Evolutionary conservation across 1,284 basidiomycete genomes (phyloP).

Genomic region (Papiliotrema terrestris): DNA sequence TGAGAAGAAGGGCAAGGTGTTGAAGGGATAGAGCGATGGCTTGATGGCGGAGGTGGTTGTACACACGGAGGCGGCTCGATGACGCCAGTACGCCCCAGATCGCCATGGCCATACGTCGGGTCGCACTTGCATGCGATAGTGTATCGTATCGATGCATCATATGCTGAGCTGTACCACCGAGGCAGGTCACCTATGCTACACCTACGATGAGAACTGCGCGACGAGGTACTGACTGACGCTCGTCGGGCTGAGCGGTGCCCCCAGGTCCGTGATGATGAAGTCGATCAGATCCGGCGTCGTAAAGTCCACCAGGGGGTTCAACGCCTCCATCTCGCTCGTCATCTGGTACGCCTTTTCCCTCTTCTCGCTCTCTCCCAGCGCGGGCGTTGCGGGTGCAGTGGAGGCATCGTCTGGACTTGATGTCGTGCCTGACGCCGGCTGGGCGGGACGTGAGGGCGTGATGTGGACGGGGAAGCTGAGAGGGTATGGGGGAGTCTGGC

Average conservation of each 20-base stretch:
- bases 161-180: too few relatives aligned
- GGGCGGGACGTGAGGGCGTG: slow-evolving; percentile 1
- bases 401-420: not conserved
- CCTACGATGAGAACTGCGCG: slow-evolving; percentile 43
- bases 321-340: slow-evolving; percentile 47
- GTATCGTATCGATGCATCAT: too few relatives aligned
- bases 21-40: slow-evolving; percentile 3
- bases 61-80: too few relatives aligned
- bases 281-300: slow-evolving; percentile 50
- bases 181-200: too few relatives aligned
- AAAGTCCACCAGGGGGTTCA: slow-evolving; percentile 52
- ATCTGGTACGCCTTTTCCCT: slow-evolving; percentile 29
- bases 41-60: too few relatives aligned
- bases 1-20: slow-evolving; percentile 67
- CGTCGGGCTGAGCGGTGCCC: slow-evolving; percentile 43
- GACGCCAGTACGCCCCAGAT: too few relatives aligned
- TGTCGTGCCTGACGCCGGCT: not conserved
- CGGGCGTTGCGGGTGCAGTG: not conserved
- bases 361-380: not conserved
- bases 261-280: slow-evolving; percentile 50
- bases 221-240: slow-evolving; percentile 49
- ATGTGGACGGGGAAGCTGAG: slow-evolving; percentile 25
- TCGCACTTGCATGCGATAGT: too few relatives aligned
- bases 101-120: too few relatives aligned
- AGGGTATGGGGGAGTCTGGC: slow-evolving; percentile 11